Percentiles rank a stretch among this genome's conserved stretches.
phyloP scores from a whole-genome alignment of 148 eudicot species.

The Limonium bicolor region DNA sequence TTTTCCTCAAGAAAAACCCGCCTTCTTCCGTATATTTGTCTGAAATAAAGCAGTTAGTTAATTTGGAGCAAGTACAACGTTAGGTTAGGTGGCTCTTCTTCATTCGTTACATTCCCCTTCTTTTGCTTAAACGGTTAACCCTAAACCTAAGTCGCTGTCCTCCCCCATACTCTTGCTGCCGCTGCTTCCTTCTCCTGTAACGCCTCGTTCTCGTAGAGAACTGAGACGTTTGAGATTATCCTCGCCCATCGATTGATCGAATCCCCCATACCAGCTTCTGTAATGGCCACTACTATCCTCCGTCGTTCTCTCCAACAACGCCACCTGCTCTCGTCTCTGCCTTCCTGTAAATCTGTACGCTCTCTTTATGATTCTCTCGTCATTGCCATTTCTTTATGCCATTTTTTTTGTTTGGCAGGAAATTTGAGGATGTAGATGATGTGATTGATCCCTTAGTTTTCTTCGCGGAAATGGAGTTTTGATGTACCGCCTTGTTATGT shows the following conservation, averaged over 20 bases:
- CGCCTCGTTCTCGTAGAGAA: neutral
- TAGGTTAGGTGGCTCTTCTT: too few species aligned
- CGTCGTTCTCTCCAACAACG: constrained; percentile 36
- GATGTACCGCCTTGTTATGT: neutral
- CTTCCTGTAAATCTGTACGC: constrained; percentile 27
- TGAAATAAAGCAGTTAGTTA: too few species aligned
- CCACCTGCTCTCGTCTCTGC: constrained; percentile 25
- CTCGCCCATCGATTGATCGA: too few species aligned
- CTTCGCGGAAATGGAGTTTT: neutral
- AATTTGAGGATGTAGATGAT: neutral
- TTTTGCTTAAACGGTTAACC: too few species aligned
- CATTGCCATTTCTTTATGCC: neutral
- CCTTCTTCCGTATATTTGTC: too few species aligned
- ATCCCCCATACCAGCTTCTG: neutral
- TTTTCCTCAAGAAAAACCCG: too few species aligned
- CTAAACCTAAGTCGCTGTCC: neutral
- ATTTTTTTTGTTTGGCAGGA: neutral
- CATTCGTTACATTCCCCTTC: too few species aligned
- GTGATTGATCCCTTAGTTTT: neutral
- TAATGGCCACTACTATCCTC: constrained; percentile 31
- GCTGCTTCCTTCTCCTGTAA: constrained; percentile 1
- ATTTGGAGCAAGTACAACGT: too few species aligned
- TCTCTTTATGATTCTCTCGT: neutral
- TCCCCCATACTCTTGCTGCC: too few species aligned
- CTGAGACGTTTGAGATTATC: too few species aligned